Conservation (phyloP, 2,329 filamentous ascomycete genomes). For the Plectosphaerella cucumerina region DNA sequence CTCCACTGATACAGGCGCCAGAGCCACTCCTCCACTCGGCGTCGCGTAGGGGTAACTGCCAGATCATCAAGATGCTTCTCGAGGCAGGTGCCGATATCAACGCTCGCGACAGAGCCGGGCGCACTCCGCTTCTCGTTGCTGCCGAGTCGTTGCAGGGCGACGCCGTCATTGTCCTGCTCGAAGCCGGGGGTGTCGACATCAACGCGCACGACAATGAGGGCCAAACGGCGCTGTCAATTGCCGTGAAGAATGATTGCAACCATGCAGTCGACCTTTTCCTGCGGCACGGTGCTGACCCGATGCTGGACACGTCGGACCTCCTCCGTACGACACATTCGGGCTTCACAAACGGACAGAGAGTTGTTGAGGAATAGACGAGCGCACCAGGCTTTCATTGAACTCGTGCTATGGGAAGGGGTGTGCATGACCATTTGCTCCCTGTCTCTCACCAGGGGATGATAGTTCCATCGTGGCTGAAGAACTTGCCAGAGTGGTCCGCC, state of each 20-base stretch:
- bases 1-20: background rate
- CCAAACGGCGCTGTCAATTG: background rate
- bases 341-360: background rate
- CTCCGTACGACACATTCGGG: background rate
- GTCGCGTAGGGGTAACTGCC: background rate
- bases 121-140: background rate
- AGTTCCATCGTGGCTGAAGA: background rate
- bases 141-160: background rate
- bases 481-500: background rate
- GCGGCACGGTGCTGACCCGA: background rate
- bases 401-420: background rate
- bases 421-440: background rate
- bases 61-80: background rate
- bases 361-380: background rate
- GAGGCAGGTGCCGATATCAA: background rate
- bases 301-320: background rate
- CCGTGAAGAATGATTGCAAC: background rate
- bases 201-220: background rate
- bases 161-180: background rate
- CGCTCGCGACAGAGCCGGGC: background rate
- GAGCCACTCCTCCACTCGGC: constrained; percentile 1
- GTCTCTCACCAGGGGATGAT: background rate
- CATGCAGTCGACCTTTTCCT: background rate
- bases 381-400: no score
- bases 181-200: background rate